Percentiles rank a stretch among this genome's conserved stretches.
These are phyloP conservation scores for Eucalyptus sp. DNA, from an alignment of 345 rosid species.

Conservation along the genomic window DNA sequence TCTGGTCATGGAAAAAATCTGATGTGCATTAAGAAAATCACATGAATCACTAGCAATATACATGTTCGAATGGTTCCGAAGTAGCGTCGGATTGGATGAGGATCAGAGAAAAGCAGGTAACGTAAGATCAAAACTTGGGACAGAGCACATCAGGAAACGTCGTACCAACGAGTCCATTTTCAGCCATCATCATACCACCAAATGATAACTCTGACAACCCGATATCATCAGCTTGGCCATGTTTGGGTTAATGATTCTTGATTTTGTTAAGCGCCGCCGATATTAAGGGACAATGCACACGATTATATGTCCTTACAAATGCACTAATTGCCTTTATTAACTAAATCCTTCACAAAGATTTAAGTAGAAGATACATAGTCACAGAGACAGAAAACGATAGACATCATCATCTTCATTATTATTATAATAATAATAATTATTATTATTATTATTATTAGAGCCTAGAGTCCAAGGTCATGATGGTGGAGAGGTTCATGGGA, in stretches of 20 bases:
- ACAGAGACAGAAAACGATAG: not conserved
- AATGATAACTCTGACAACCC: not conserved
- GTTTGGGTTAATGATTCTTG: not conserved
- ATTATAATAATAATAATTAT: not conserved
- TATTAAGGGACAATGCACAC: not conserved
- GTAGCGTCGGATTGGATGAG: not conserved
- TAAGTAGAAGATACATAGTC: not conserved
- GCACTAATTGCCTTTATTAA: not conserved
- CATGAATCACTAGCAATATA: not conserved
- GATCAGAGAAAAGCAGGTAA: not conserved
- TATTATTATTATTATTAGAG: not conserved
- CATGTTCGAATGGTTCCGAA: not conserved
- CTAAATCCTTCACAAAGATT: not conserved
- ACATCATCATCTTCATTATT: too few species aligned
- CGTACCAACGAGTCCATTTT: not conserved
- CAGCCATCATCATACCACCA: not conserved
- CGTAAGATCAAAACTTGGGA: not conserved
- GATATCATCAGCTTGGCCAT: not conserved
- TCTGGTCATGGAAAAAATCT: not conserved
- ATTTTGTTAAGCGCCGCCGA: not conserved
- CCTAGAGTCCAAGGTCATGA: slow-evolving; percentile 44
- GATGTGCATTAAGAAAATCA: not conserved
- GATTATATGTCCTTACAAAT: not conserved
- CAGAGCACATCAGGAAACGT: not conserved
- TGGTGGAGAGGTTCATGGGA: slow-evolving; percentile 73